Percentiles rank a stretch among this genome's conserved stretches.
Conservation (phyloP, 2,329 filamentous ascomycete species). For the Elsinoe australis region DNA sequence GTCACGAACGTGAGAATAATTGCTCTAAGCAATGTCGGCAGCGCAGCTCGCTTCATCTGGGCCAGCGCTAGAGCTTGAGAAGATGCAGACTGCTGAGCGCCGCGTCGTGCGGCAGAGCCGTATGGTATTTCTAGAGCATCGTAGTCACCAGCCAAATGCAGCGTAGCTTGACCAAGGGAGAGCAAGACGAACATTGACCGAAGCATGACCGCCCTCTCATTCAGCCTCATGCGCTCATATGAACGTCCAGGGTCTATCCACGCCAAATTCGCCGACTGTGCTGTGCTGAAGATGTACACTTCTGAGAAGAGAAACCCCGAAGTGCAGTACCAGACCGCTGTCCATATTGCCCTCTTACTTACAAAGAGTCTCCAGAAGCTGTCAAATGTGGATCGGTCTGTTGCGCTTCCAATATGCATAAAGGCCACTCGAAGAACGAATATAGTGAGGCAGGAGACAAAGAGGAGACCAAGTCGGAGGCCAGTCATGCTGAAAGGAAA, state of each 20-base stretch:
- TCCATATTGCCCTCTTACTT: constrained; percentile 57
- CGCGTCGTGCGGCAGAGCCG: neutral
- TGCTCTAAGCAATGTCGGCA: neutral
- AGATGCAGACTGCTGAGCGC: neutral
- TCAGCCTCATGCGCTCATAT: constrained; percentile 65
- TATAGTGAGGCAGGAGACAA: constrained; percentile 65
- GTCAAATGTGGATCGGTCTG: constrained; percentile 59
- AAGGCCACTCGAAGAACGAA: constrained; percentile 70
- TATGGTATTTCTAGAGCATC: constrained; percentile 55
- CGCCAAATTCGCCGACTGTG: constrained; percentile 54
- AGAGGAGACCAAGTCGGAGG: constrained; percentile 66
- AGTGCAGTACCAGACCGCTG: constrained; percentile 65
- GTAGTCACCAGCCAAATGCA: constrained; percentile 65
- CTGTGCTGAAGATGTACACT: constrained; percentile 67
- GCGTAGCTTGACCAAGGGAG: constrained; percentile 58
- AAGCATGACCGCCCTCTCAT: constrained; percentile 79
- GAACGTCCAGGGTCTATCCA: constrained; percentile 62
- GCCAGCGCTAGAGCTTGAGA: neutral
- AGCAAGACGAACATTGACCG: constrained; percentile 62
- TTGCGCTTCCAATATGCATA: constrained; percentile 44
- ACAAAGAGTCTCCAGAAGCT: constrained; percentile 54
- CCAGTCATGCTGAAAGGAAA: constrained; percentile 72
- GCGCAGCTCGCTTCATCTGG: constrained; percentile 2
- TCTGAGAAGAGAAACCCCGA: constrained; percentile 75
- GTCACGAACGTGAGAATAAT: constrained; percentile 30